Base-by-base conservation (phyloP, 441 rosid genomes). In the Populus tomentosa region DNA sequence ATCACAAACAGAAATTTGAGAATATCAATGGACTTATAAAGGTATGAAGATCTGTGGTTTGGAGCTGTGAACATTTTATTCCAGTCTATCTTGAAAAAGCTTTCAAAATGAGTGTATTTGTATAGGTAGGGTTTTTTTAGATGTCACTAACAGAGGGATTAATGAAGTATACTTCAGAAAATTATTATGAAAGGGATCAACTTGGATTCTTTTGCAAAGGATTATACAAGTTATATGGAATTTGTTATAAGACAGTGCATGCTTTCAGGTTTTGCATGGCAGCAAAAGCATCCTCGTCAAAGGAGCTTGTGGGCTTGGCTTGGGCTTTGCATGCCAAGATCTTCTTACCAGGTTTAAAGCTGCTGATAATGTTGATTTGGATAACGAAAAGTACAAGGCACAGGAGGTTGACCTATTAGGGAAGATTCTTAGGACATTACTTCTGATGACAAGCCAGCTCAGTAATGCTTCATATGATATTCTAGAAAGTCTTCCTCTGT, bases 291-390 rank as follows among this genome's bases (percentile, higher is more conserved):
- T 84, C 78, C 92, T 94, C 76, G 97, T 94, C 69, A 95, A 87
- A 87, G 99, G 99, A 82, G 95, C 97, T 38, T 95, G 98, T 82
- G 99, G 93, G 61, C 78, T 95, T 85, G 97, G 98, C 84, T 88
- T 94, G 83, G 99, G 98, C 59, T 89, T 90, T 83, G 82, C 94
- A 80, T 89, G 95, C 86, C 93, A 95, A 85, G 95, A 88, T 81
- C 94, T 95, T 77, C 89, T 92, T 69, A 85, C 86, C 56, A 80
- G 91, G 81, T 83, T 78, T 70, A 89, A 83, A 80, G 79, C 85
- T 81, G 77, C 87, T 78, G 89, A 82, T 73, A 80, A 74, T 78
- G 69, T 81, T 82, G 82, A 76, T 78, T 53, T 75, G 66, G 92
- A 89, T 74, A 86, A 84, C 66, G 91, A 86, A 81, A 82, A 85